A percentile compares a stretch with the other conserved stretches of the same genome.
These are phyloP conservation scores for Penicillium griseofulvum DNA, from an alignment of 2,329 filamentous ascomycete genomes.

Conservation along the genomic window DNA sequence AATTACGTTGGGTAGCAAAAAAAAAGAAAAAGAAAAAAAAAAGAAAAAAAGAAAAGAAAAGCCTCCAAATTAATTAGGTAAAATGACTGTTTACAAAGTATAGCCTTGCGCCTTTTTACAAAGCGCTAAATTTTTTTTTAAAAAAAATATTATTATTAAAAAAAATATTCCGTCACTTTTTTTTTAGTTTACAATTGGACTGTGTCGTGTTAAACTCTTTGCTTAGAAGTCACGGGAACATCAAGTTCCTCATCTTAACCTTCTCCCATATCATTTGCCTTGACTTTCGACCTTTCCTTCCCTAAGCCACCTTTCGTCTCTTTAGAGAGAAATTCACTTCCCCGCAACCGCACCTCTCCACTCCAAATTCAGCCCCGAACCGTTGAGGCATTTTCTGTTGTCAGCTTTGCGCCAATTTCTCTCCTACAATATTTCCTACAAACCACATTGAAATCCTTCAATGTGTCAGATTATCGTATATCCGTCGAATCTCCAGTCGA, in stretches of 20 bases:
- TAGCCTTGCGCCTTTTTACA: constrained; percentile 2
- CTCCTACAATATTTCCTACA: background rate
- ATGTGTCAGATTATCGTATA: constrained; percentile 20
- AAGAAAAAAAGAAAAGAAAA: background rate
- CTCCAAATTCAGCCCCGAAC: constrained; percentile 23
- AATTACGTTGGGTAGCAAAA: constrained; percentile 7
- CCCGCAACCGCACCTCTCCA: constrained; percentile 27
- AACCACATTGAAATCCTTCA: constrained; percentile 15
- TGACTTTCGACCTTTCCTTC: background rate
- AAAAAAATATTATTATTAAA: background rate
- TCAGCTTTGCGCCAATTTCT: constrained; percentile 14
- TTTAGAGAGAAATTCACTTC: constrained; percentile 14
- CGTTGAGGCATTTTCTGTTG: constrained; percentile 24
- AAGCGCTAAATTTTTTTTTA: background rate
- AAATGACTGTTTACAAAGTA: constrained; percentile 20
- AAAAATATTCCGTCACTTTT: background rate
- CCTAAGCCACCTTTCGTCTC: background rate
- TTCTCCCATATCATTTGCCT: constrained; percentile 5
- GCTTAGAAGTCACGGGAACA: constrained; percentile 29
- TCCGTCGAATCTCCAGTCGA: constrained; percentile 18
- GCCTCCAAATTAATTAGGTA: constrained; percentile 15
- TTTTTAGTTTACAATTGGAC: constrained; percentile 16
- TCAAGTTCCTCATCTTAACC: constrained; percentile 6
- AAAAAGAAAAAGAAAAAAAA: background rate
- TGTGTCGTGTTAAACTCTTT: constrained; percentile 14